These are phyloP conservation scores for Pseudozyma thailandica DNA, from an alignment of 1,284 basidiomycete genomes.

Conservation along the genomic window DNA sequence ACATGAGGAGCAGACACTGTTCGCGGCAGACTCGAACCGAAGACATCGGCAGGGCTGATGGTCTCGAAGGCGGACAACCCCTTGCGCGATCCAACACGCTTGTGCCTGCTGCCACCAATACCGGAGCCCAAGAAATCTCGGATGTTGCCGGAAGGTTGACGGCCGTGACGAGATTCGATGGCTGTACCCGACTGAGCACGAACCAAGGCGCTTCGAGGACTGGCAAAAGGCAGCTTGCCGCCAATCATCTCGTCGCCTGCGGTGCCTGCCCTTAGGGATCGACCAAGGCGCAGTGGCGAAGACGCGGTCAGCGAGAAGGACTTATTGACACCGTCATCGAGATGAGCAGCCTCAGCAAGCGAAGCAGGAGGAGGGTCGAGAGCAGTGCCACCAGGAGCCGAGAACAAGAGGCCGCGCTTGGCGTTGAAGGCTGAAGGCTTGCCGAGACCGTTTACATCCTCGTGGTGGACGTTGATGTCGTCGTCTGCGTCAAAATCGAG, in stretches of 20 bases:
- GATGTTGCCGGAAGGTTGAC: slow-evolving; percentile 44
- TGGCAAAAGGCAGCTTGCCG: slow-evolving; percentile 42
- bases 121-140: slow-evolving; percentile 31
- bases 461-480: slow-evolving; percentile 26
- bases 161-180: slow-evolving; percentile 21
- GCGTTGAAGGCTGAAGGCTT: slow-evolving; percentile 38
- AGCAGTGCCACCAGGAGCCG: slow-evolving; percentile 21
- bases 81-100: slow-evolving; percentile 39
- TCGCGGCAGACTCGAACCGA: slow-evolving; percentile 51
- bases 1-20: slow-evolving; percentile 25
- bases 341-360: slow-evolving; percentile 31
- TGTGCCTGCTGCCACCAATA: slow-evolving; percentile 22
- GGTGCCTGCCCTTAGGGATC: slow-evolving; percentile 22
- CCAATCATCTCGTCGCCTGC: slow-evolving; percentile 44
- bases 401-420: slow-evolving; percentile 50
- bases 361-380: slow-evolving; percentile 45
- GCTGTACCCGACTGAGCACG: slow-evolving; percentile 43
- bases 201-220: slow-evolving; percentile 45
- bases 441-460: slow-evolving; percentile 11
- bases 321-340: slow-evolving; percentile 26
- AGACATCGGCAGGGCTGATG: slow-evolving; percentile 64
- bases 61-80: slow-evolving; percentile 42
- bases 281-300: slow-evolving; percentile 31
- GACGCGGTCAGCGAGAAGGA: slow-evolving; percentile 14
- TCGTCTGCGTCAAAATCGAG: slow-evolving; percentile 52